Evolutionary conservation across 345 rosid genomes (phyloP), one percentile per base, ranked within the genome.

Genomic region (Salix purpurea): DNA sequence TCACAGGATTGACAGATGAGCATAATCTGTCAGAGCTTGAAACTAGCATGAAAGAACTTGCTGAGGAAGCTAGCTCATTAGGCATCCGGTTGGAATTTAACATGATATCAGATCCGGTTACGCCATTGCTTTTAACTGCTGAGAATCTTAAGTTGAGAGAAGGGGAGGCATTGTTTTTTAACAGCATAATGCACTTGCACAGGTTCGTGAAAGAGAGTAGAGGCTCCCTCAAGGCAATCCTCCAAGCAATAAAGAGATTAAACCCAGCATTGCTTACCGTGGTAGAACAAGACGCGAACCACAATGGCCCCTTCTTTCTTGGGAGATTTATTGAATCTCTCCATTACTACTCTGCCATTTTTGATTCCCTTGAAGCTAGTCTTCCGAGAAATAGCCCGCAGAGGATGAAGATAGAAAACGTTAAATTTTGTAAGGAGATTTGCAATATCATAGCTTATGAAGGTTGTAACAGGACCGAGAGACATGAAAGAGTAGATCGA

Each of bases 241-340:
- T 90, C 48, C 94, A 87, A 79, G 89, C 89, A 37, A 84, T 90
- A 79, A 87, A 84, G 88, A 89, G 82, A 74, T 81, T 90, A 6
- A 76, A 73, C 2, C 94, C 91, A n/a, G 40, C 82, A 14, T 73
- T 87, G 76, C 71, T 90, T 11, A 90, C 90, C 0, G 83, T 87
- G 56, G 84, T 87, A 73, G 94, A 90, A 68, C 94, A 89, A 80
- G 94, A 90, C 67, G 91, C 92, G 6, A 90, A 85, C 82, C 94
- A 90, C 72, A 89, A 89, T 52, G 91, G 94, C 6, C 92, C 91
- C 0, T 88, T 90, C 85, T 90, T 90, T 64, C 90, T 89, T 2
- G 92, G 94, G 36, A 82, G 90, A 56, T 90, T 89, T 71, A 86
- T 87, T n/a, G 94, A 90, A 76, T 87, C 94, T 30, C 94, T 90